Conservation (phyloP, 257 asterid genomes). For the Solanum paucissectum region DNA sequence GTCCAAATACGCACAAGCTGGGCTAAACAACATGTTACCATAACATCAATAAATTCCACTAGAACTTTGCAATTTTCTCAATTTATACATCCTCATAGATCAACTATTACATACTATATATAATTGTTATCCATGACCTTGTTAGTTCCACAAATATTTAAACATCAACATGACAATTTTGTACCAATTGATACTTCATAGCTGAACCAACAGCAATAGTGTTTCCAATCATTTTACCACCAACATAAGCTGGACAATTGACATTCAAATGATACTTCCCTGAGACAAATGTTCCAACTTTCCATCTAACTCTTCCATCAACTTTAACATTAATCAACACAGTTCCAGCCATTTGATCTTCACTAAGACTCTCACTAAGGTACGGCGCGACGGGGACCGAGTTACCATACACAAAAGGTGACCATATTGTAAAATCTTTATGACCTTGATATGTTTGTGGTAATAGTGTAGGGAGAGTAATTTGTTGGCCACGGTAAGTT, state of each 20-base stretch:
- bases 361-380: conserved; percentile 10
- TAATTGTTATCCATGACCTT: background rate
- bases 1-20: background rate
- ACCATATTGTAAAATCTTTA: conserved; percentile 44
- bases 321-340: conserved; percentile 32
- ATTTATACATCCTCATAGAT: background rate
- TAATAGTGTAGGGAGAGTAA: conserved; percentile 37
- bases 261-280: conserved; percentile 37
- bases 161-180: conserved; percentile 49
- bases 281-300: conserved; percentile 42
- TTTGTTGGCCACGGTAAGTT: conserved; percentile 45
- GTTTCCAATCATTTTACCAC: conserved; percentile 2
- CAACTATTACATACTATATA: background rate
- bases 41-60: background rate
- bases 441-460: conserved; percentile 44
- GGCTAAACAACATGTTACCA: background rate
- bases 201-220: conserved; percentile 23
- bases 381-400: conserved; percentile 39
- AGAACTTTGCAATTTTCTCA: background rate
- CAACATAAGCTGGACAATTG: conserved; percentile 44
- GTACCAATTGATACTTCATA: conserved; percentile 37
- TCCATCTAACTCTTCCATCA: conserved; percentile 42
- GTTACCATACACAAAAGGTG: conserved; percentile 43
- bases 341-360: conserved; percentile 39
- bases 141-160: conserved; percentile 5